Base-by-base conservation (phyloP, 2,329 filamentous ascomycete genomes). In the Fusarium sp. region DNA sequence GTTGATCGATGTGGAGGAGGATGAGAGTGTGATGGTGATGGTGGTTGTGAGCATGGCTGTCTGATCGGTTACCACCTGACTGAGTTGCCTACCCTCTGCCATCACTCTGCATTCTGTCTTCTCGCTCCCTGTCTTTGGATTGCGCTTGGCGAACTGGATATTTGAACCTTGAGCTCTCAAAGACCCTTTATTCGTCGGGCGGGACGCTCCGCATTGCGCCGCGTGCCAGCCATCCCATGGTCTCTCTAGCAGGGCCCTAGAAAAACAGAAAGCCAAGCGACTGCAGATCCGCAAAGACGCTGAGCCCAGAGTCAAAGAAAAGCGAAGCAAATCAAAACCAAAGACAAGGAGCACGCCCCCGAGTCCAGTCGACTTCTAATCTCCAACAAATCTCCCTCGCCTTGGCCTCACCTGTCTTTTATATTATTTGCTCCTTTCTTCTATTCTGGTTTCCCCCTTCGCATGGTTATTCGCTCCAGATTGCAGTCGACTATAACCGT, bases 181-280 rank as follows among this genome's bases (percentile, higher is more conserved):
- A 64, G 56, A 66, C 60, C 60, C 61, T 66, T 69, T 69, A 70
- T 66, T 69, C 68, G 56, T 39, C 56, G 60, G 56, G 60, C 68
- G 68, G 68, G 68, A 71, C 68, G 68, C 68, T 70, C 68, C 64
- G 68, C 44, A n/a, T 63, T 58, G 61, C 68, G 68, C 68, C 68
- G 68, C 67, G 68, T 71, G 68, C 68, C 64, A 71, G 64, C 60
- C 68, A 69, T 70, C 66, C 55, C 63, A 68, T 70, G 50, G 63
- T 53, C 48, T 48, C 48, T 48, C 46, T 59, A 33, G 66, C 49
- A 48, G 50, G 59, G 63, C 41, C 50, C 49, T 37, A 53, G 48
- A 60, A 57, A 57, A 65, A 55, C 31, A 69, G 60, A 58, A 66
- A 56, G 64, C 63, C 68, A 63, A 66, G 67, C 53, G 63, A 70